Evolutionary conservation across 176 grass and related monocot species (phyloP).

Genomic region (Thinopyrum elongatum): DNA sequence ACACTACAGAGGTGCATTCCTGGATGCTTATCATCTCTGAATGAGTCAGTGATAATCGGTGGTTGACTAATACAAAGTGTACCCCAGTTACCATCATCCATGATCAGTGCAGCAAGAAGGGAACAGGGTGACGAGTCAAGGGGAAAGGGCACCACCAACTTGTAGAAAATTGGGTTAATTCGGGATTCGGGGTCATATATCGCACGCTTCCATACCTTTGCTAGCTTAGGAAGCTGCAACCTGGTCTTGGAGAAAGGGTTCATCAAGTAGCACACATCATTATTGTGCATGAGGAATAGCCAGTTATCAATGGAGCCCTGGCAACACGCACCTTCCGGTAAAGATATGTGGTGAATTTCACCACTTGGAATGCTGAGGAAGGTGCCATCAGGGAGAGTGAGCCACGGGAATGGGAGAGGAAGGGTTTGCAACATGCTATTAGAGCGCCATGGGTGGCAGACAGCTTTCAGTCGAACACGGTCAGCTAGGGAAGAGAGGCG

Average conservation of each 20-base stretch:
- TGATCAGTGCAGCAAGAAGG: neutral
- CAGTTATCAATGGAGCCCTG: neutral
- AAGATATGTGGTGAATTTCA: no score
- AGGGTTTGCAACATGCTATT: no score
- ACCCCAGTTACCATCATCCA: neutral
- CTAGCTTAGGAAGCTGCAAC: neutral
- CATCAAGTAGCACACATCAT: neutral
- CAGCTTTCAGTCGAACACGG: no score
- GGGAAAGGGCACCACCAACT: neutral
- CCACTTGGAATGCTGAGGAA: no score
- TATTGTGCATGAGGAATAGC: neutral
- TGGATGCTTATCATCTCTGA: neutral
- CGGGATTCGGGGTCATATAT: neutral
- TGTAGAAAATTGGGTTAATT: neutral
- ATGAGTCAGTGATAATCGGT: neutral
- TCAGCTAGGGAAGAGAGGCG: no score
- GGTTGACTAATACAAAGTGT: neutral
- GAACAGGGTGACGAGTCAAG: neutral
- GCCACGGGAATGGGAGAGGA: no score
- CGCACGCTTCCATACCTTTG: neutral
- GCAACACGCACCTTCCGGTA: no score
- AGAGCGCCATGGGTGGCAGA: no score
- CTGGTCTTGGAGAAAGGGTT: no score
- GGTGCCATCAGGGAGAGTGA: no score
- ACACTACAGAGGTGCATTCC: neutral